Base-by-base conservation (phyloP, 257 asterid genomes). In the Solanum megistacrolobum region DNA sequence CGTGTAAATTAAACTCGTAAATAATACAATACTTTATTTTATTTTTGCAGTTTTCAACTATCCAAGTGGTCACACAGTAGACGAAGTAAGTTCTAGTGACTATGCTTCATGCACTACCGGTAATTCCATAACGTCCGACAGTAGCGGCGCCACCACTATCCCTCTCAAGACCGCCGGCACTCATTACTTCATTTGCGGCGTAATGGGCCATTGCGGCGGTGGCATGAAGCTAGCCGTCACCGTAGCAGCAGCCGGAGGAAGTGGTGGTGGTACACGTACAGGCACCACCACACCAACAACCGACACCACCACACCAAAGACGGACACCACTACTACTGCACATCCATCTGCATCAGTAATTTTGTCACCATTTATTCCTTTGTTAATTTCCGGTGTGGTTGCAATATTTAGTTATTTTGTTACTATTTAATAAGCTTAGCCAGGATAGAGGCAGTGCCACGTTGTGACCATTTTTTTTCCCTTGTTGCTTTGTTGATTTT, bases 111-210 rank as follows among this genome's bases (percentile, higher is more conserved):
- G 99, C 94, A 88, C 91, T 29, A 27, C 88, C 48, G 94, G 98
- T 62, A 97, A 93, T 81, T 46, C 98, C 89, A 74, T 97, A 9
- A 27, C 91, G 43, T 25, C 98, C 5, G 99, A 97, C 94, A 94
- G 90, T 91, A 91, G 93, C 62, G 99, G 99, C 86, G 94, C 94
- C 90, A 92, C 97, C 90, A 83, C 95, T 41, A 46, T 95, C 90
- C 36, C 95, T 18, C 95, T 95, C 75, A 95, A 90, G 84, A 89
- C 93, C 36, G 86, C 96, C 62, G 98, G 98, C 1, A 55, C 92
- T 0, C 96, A 91, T 86, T 94, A 93, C 94, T 95, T 88, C 92
- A 92, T 94, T 11, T 95, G 98, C 86, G 91, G 92, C 36, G 72
- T 88, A 46, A 92, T 91, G 25, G 94, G 98, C 87, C 98, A 95